These are phyloP conservation scores for Trametes sanguinea DNA, from an alignment of 768 basidiomycete genomes.

Conservation along the genomic window DNA sequence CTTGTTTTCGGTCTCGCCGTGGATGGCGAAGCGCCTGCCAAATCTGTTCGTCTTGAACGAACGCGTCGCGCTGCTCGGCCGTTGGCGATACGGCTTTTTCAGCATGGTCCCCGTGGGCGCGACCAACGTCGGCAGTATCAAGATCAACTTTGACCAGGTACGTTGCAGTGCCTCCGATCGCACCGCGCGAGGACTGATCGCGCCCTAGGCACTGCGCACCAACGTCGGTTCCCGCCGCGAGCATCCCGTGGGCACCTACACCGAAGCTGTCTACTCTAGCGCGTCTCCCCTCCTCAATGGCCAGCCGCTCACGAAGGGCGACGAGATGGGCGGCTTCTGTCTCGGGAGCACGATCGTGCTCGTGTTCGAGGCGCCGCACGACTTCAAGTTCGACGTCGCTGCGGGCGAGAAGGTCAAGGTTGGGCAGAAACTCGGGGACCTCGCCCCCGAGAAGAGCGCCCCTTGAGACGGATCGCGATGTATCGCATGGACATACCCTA, in stretches of 20 bases:
- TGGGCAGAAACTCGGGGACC: conserved; percentile 77
- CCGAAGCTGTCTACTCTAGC: conserved; percentile 87
- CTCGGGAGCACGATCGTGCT: conserved; percentile 95
- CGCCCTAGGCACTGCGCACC: conserved; percentile 75
- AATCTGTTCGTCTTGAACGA: conserved; percentile 99
- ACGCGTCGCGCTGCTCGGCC: conserved; percentile 90
- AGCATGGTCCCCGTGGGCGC: conserved; percentile 98
- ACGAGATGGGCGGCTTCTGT: conserved; percentile 98
- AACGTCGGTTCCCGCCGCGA: conserved; percentile 73
- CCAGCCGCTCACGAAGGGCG: conserved; percentile 82
- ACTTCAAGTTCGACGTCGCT: conserved; percentile 76
- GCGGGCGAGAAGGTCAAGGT: conserved; percentile 86
- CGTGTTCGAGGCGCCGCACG: conserved; percentile 90
- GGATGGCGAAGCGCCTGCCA: conserved; percentile 87
- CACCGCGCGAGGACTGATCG: background rate
- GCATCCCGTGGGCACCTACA: conserved; percentile 83
- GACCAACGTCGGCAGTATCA: conserved; percentile 96
- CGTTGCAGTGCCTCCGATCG: conserved; percentile 5
- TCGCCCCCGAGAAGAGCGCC: conserved; percentile 11
- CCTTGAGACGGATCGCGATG: background rate
- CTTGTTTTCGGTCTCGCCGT: conserved; percentile 94
- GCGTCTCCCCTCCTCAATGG: conserved; percentile 85
- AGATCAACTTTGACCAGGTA: conserved; percentile 92
- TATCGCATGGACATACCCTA: too few relatives aligned
- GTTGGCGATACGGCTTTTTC: conserved; percentile 96